Evolutionary conservation across 1,284 basidiomycete genomes (phyloP), one percentile per base, ranked within the genome.

Genomic region (Coniophora puteana): DNA sequence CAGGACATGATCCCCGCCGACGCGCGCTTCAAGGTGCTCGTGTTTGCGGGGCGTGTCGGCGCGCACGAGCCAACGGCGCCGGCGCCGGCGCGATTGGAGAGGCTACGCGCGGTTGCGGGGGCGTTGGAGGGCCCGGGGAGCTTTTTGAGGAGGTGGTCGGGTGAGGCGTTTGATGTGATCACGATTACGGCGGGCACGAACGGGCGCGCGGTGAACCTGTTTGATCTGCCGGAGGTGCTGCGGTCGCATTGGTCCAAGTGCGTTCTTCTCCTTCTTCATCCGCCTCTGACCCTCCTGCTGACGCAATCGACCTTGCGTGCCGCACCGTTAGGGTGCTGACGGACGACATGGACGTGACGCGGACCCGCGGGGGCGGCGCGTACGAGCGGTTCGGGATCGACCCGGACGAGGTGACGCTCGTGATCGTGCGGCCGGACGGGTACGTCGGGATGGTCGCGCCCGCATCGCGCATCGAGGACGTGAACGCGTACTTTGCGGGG

Each of bases 1-100:
- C 86, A 89, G 39, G 80, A 87, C 49, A 57, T 84, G 31, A 62
- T 86, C 29, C 79, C 77, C 4, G 69, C 84, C 10, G 80, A 89
- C 50, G 70, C 69, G 8, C 77, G 81, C n/a, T 89, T 86, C 71
- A 83, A 87, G 52, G 41, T 89, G 23, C 63, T 90, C 33, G 63
- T 88, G 11, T 89, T 89, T 58, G 64, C 72, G 0, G 87, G 88
- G 7, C 65, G 80, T 45, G 58, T 74, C 6, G 62, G 61, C 6
- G 51, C 72, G 14, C n/a, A n/a, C n/a, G n/a, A n/a, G n/a, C n/a
- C n/a, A n/a, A n/a, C n/a, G n/a, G n/a, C n/a, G n/a, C n/a, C n/a
- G n/a, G 30, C 56, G 6, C n/a, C n/a, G 33, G 28, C 38, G 10
- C 73, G 78, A 39, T 56, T 63, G 8, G 51, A 51, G 22, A 66